These are phyloP conservation scores for Boletus coccyginus DNA, from an alignment of 768 basidiomycete genomes.

Conservation along the genomic window DNA sequence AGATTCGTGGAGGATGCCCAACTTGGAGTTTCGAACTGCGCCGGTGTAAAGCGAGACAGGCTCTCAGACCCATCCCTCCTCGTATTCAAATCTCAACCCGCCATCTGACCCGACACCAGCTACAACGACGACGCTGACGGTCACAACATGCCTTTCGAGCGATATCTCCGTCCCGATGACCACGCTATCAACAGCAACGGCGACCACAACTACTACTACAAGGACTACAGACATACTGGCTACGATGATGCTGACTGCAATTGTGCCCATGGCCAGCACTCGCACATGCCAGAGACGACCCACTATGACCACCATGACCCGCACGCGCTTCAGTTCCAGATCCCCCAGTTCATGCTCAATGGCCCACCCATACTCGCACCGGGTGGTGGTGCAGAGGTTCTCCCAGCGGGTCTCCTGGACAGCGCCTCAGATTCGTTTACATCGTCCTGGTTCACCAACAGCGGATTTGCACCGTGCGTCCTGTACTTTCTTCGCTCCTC, in stretches of 20 bases:
- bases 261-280: not conserved
- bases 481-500: not conserved
- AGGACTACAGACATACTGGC: constrained; percentile 8
- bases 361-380: constrained; percentile 60
- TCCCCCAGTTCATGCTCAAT: constrained; percentile 62
- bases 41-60: not conserved
- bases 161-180: constrained; percentile 34
- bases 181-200: not conserved
- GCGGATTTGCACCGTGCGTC: constrained; percentile 38
- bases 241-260: constrained; percentile 16
- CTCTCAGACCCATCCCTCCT: not conserved
- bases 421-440: constrained; percentile 25
- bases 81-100: not conserved
- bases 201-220: constrained; percentile 9
- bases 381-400: constrained; percentile 72
- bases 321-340: constrained; percentile 48
- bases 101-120: not conserved
- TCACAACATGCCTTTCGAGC: constrained; percentile 41
- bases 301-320: constrained; percentile 11
- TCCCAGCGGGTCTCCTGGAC: constrained; percentile 46
- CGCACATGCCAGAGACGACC: not conserved
- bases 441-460: constrained; percentile 51
- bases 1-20: not conserved
- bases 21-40: not conserved
- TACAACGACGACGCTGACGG: constrained; percentile 1